Evolutionary conservation across 257 asterid genomes (phyloP).

Genomic region (Perilla frutescens): DNA sequence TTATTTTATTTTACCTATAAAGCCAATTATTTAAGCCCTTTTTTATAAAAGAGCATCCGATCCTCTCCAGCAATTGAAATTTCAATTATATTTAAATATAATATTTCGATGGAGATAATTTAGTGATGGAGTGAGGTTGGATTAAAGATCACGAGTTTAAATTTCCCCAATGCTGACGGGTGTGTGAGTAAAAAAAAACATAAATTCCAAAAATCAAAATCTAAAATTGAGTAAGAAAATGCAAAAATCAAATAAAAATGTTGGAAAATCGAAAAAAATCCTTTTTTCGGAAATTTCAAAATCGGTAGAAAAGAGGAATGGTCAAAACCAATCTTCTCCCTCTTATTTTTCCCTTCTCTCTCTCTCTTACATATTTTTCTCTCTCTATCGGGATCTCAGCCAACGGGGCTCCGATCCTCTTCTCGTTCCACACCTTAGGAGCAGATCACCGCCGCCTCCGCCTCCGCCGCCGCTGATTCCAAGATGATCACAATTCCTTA

Average conservation of each 20-base stretch:
- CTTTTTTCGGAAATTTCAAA: not conserved
- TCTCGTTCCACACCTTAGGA: slow-evolving; percentile 40
- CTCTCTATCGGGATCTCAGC: slow-evolving; percentile 40
- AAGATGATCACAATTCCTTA: slow-evolving; percentile 91
- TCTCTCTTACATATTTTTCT: slow-evolving; percentile 32
- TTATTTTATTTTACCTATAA: too few species aligned
- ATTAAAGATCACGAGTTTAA: too few species aligned
- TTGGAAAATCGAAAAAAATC: not conserved
- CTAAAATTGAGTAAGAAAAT: not conserved
- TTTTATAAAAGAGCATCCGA: too few species aligned
- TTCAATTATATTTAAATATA: too few species aligned
- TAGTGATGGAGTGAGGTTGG: too few species aligned
- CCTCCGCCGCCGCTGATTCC: slow-evolving; percentile 23
- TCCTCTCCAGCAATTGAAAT: too few species aligned
- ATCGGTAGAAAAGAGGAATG: slow-evolving; percentile 8
- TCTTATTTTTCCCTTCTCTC: slow-evolving; percentile 25
- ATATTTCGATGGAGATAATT: too few species aligned
- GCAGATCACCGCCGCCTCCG: slow-evolving; percentile 45
- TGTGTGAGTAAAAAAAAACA: too few species aligned
- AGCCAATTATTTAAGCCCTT: too few species aligned
- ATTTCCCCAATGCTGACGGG: too few species aligned
- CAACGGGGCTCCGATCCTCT: slow-evolving; percentile 40
- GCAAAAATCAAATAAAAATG: not conserved
- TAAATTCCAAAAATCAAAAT: not conserved
- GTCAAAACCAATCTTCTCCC: slow-evolving; percentile 40